Percentiles rank a stretch among this genome's conserved stretches.
Conservation (phyloP, 129 eudicot genomes). For the Saposhnikovia divaricata region DNA sequence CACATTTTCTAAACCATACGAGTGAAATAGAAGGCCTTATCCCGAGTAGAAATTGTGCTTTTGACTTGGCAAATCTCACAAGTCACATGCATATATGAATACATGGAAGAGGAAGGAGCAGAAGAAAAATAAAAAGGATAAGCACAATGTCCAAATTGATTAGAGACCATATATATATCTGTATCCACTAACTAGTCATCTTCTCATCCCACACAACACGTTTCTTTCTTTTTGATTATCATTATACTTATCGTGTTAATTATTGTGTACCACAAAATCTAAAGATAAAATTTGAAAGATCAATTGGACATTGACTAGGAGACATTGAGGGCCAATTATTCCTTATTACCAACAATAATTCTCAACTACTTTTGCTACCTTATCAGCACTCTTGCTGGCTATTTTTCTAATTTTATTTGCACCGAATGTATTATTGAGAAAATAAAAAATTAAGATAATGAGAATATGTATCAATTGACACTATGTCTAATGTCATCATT, state of each 20-base stretch:
- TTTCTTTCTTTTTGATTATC: not conserved
- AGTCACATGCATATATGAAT: not conserved
- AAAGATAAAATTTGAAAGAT: not conserved
- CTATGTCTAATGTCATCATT: too few species aligned
- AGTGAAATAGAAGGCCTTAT: not conserved
- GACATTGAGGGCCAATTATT: not conserved
- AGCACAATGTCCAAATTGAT: not conserved
- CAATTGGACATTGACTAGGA: not conserved
- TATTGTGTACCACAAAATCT: not conserved
- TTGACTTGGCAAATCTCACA: not conserved
- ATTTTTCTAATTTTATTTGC: too few species aligned
- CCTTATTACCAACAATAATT: constrained; percentile 9
- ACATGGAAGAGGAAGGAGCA: not conserved
- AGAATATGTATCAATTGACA: too few species aligned
- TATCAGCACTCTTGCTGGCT: not conserved
- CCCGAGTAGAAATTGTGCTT: not conserved
- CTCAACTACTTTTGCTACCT: not conserved
- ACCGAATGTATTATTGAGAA: too few species aligned
- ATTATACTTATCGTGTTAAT: not conserved
- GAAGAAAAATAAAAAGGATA: not conserved
- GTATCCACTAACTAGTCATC: not conserved
- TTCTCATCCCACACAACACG: constrained; percentile 2
- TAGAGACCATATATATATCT: not conserved
- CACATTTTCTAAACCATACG: too few species aligned
- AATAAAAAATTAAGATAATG: too few species aligned